Percentiles rank a stretch among this genome's conserved stretches.
phyloP scores from a whole-genome alignment of 768 basidiomycete species.

The Royoungia palumana region DNA sequence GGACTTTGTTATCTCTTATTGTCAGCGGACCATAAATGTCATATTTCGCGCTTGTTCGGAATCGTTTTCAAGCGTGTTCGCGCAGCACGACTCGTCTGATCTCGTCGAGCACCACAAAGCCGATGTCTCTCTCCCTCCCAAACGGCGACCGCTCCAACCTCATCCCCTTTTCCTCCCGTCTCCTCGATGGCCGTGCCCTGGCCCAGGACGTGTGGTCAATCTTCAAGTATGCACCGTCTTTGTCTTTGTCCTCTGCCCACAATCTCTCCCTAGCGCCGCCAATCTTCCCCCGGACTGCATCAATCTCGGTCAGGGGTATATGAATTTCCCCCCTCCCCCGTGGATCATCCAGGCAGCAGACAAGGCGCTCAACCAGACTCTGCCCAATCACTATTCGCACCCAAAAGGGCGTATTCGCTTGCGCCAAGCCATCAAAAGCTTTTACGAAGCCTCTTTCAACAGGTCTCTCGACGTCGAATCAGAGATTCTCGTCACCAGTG shows the following conservation, averaged over 20 bases:
- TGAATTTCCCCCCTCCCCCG: conserved; percentile 85
- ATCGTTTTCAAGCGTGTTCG: neutral
- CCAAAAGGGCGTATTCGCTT: conserved; percentile 86
- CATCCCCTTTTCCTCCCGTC: conserved; percentile 67
- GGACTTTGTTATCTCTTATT: too few relatives aligned
- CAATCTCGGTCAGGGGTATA: conserved; percentile 93
- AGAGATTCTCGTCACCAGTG: conserved; percentile 93
- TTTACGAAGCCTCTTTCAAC: conserved; percentile 66
- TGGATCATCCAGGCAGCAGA: conserved; percentile 78
- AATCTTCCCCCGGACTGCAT: conserved; percentile 91
- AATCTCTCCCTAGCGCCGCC: conserved; percentile 51
- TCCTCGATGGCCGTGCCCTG: conserved; percentile 72
- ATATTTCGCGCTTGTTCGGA: neutral
- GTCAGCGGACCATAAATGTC: neutral
- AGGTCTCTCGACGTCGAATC: conserved; percentile 77
- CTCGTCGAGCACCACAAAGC: neutral
- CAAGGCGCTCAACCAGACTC: conserved; percentile 58
- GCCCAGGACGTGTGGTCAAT: conserved; percentile 90
- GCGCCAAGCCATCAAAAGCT: conserved; percentile 79
- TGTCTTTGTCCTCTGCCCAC: conserved; percentile 8
- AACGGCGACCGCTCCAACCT: conserved; percentile 44
- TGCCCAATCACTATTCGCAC: conserved; percentile 85
- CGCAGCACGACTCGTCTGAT: neutral
- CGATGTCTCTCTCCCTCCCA: neutral
- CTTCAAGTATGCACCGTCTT: conserved; percentile 56